Conservation (phyloP, 139 green algal species). For the Chlamydomonas asymmetrica region DNA sequence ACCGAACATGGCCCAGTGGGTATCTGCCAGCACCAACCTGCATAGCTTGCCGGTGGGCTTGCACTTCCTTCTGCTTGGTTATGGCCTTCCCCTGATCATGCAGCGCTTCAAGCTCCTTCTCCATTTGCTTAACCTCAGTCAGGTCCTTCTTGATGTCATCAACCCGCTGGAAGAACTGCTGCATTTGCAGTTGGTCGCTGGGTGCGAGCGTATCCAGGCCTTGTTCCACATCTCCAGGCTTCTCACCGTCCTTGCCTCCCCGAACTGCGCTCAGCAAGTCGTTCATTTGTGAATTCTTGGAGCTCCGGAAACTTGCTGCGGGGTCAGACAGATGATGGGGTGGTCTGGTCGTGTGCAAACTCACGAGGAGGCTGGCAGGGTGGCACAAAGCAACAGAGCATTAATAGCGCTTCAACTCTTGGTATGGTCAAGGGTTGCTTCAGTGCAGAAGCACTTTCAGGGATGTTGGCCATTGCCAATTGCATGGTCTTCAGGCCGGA, state of each 20-base stretch:
- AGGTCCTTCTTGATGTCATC: constrained; percentile 64
- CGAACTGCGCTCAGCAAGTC: constrained; percentile 54
- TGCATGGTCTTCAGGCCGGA: too few relatives aligned
- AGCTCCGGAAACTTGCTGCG: too few relatives aligned
- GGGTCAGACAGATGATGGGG: too few relatives aligned
- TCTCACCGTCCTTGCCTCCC: not conserved
- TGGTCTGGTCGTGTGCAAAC: too few relatives aligned
- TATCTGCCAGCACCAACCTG: constrained; percentile 47
- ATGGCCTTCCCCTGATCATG: constrained; percentile 80
- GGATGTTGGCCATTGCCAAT: too few relatives aligned
- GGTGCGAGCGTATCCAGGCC: constrained; percentile 12
- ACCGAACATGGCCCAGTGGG: not conserved
- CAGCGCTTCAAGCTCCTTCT: constrained; percentile 31
- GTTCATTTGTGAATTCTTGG: too few relatives aligned
- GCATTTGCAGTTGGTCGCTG: constrained; percentile 55
- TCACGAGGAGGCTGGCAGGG: too few relatives aligned
- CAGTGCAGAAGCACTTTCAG: too few relatives aligned
- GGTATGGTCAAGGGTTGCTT: too few relatives aligned
- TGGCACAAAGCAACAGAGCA: too few relatives aligned
- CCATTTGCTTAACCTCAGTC: constrained; percentile 26
- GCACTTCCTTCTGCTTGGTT: constrained; percentile 74
- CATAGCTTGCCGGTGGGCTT: constrained; percentile 78
- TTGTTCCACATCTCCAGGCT: constrained; percentile 28
- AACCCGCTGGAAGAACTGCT: constrained; percentile 70
- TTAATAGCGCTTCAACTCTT: too few relatives aligned